phyloP scores from a whole-genome alignment of 768 basidiomycete genomes.

The Mycena chlorophos region DNA sequence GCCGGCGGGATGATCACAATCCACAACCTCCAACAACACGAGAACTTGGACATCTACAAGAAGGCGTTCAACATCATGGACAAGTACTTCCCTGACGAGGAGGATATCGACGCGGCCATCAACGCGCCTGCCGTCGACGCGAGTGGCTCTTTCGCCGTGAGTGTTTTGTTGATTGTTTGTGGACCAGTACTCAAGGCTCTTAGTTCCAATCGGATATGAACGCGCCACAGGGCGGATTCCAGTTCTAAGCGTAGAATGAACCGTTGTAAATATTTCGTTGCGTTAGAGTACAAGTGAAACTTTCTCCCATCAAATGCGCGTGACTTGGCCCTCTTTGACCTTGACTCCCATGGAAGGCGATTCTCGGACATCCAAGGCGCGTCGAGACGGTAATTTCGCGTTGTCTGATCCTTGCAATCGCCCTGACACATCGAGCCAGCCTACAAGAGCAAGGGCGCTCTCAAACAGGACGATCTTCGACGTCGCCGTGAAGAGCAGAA shows the following conservation, averaged over 20 bases:
- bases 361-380: slow-evolving; percentile 72
- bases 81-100: slow-evolving; percentile 98
- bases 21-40: slow-evolving; percentile 98
- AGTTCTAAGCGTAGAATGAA: slow-evolving; percentile 64
- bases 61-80: slow-evolving; percentile 99
- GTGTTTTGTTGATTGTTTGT: slow-evolving; percentile 28
- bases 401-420: slow-evolving; percentile 37
- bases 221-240: slow-evolving; percentile 95
- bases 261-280: too few relatives aligned
- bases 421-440: slow-evolving; percentile 46
- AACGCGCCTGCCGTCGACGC: slow-evolving; percentile 76
- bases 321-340: not conserved
- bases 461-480: slow-evolving; percentile 91
- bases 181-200: slow-evolving; percentile 11
- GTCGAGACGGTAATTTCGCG: slow-evolving; percentile 62
- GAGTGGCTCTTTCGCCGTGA: slow-evolving; percentile 74
- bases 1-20: slow-evolving; percentile 99
- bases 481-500: slow-evolving; percentile 97
- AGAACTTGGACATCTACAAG: slow-evolving; percentile 99
- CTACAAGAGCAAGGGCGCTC: slow-evolving; percentile 88
- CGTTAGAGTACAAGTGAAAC: slow-evolving; percentile 4
- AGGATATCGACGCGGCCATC: slow-evolving; percentile 85
- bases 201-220: slow-evolving; percentile 84
- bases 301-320: not conserved
- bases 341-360: slow-evolving; percentile 50